A percentile compares a stretch with the other conserved stretches of the same genome.
Conservation (phyloP, 2,329 filamentous ascomycete genomes). For the Aureobasidium uvarum region DNA sequence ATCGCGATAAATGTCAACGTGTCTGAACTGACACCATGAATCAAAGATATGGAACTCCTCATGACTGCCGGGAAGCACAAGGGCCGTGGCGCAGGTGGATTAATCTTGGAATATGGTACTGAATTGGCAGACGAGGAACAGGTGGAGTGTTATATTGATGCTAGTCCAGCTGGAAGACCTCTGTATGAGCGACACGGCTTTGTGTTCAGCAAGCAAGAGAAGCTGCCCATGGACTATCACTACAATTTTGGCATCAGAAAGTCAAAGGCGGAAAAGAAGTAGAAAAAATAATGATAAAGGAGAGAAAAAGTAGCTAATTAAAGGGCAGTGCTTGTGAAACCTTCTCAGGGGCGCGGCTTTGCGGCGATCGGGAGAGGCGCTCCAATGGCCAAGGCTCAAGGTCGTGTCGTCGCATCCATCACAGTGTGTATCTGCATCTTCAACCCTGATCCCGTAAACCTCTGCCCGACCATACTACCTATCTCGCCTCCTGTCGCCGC, state of each 20-base stretch:
- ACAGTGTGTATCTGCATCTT: conserved; percentile 1
- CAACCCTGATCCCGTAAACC: background rate
- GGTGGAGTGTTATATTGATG: conserved; percentile 4
- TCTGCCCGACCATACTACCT: background rate
- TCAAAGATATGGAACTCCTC: background rate
- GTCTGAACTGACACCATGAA: background rate
- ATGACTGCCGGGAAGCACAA: background rate
- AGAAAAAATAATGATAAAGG: background rate
- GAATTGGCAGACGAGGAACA: background rate
- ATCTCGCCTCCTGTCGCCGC: background rate
- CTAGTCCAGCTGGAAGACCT: background rate
- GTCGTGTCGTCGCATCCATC: conserved; percentile 6
- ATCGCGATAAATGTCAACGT: too few species aligned
- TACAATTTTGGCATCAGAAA: conserved; percentile 3
- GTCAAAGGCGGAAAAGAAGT: background rate
- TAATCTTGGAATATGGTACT: conserved; percentile 1
- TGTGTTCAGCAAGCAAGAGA: conserved; percentile 5
- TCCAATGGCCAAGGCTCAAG: conserved; percentile 1
- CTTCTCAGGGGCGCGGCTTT: background rate
- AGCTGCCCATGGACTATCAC: background rate
- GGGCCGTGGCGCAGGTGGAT: background rate
- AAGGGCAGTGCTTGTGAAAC: background rate
- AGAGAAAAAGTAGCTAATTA: conserved; percentile 1
- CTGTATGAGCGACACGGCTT: conserved; percentile 3
- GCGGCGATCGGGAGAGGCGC: conserved; percentile 10